Conservation (phyloP, 2,329 filamentous ascomycete species). For the Salinomyces thailandicus region DNA sequence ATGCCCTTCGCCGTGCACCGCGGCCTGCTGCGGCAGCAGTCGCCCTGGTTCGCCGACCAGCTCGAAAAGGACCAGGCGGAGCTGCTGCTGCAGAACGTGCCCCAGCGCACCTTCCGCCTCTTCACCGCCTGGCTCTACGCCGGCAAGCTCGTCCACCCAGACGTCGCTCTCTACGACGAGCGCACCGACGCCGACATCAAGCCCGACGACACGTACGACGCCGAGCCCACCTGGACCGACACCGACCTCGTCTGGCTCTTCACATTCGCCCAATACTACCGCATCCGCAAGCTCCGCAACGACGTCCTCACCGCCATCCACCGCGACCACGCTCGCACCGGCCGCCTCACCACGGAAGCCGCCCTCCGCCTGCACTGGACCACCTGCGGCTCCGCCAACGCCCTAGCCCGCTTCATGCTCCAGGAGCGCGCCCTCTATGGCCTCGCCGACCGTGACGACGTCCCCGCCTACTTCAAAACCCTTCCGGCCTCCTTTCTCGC, state of each 20-base stretch:
- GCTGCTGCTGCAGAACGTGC: background rate
- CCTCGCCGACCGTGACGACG: background rate
- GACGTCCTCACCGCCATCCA: constrained; percentile 2
- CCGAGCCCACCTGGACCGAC: background rate
- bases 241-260: background rate
- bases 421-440: background rate
- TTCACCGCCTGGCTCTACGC: constrained; percentile 2
- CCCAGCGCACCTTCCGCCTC: constrained; percentile 1
- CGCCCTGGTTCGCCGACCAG: constrained; percentile 1
- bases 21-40: background rate
- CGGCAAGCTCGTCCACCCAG: background rate
- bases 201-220: background rate
- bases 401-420: background rate
- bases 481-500: background rate
- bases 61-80: background rate
- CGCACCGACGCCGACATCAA: background rate
- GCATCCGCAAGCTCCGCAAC: background rate
- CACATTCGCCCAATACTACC: background rate
- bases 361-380: background rate
- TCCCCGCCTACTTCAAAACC: constrained; percentile 1
- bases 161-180: background rate
- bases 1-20: constrained; percentile 1
- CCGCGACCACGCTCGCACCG: background rate
- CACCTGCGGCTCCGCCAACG: background rate
- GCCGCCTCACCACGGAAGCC: background rate